These are phyloP conservation scores for Lachnellula suecica DNA, from an alignment of 2,329 filamentous ascomycete genomes.

Conservation along the genomic window DNA sequence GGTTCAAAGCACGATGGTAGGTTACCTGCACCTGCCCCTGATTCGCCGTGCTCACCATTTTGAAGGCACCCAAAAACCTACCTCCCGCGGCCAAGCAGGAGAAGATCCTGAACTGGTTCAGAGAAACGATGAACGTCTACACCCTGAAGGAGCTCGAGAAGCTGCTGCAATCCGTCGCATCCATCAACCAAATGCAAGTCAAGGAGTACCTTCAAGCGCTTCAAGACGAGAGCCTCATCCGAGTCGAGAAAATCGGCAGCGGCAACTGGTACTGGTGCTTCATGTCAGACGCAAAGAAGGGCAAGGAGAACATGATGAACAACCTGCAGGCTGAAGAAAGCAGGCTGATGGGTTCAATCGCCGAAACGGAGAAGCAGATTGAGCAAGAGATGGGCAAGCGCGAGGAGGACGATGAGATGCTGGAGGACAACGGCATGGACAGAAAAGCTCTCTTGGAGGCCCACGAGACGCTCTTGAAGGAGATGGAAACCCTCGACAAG, in stretches of 20 bases:
- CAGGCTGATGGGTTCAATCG: conserved; percentile 30
- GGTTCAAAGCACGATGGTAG: background rate
- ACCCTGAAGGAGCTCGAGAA: conserved; percentile 70
- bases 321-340: conserved; percentile 37
- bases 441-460: conserved; percentile 27
- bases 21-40: background rate
- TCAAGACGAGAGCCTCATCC: conserved; percentile 59
- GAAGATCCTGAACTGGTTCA: conserved; percentile 58
- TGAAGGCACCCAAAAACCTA: conserved; percentile 50
- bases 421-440: conserved; percentile 26
- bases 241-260: conserved; percentile 68
- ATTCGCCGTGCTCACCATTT: background rate
- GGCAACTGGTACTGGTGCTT: conserved; percentile 75
- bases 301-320: conserved; percentile 39
- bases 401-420: conserved; percentile 33
- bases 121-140: conserved; percentile 58
- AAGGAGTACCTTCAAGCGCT: conserved; percentile 66
- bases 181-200: conserved; percentile 65
- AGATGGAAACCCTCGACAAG: conserved; percentile 30
- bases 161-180: conserved; percentile 56
- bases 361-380: conserved; percentile 35
- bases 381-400: conserved; percentile 35
- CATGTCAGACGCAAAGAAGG: conserved; percentile 51
- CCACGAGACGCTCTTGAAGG: conserved; percentile 27
- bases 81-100: conserved; percentile 57